Conservation (phyloP, 1,284 basidiomycete genomes). For the Sutorius eximius region DNA sequence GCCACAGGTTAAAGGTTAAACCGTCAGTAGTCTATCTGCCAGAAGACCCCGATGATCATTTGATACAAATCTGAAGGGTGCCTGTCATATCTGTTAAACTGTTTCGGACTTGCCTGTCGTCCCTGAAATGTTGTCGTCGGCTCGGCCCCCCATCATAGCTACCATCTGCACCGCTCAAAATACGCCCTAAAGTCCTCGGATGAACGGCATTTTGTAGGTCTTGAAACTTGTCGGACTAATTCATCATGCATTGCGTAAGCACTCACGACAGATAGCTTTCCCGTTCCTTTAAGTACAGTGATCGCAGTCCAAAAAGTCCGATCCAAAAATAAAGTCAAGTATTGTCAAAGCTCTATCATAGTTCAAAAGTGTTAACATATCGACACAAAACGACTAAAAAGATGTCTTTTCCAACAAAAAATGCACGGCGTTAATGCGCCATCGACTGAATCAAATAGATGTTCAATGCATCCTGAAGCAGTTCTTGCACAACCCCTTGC, state of each 20-base stretch:
- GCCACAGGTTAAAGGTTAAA: too few relatives aligned
- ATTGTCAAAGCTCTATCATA: background rate
- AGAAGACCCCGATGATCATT: too few relatives aligned
- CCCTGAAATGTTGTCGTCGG: too few relatives aligned
- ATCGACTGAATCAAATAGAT: background rate
- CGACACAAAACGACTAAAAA: slow-evolving; percentile 11
- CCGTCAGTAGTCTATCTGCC: too few relatives aligned
- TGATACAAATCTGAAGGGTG: too few relatives aligned
- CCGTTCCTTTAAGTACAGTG: background rate
- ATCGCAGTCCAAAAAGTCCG: background rate
- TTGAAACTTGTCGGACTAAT: too few relatives aligned
- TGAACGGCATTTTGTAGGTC: too few relatives aligned
- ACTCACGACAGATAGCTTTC: too few relatives aligned
- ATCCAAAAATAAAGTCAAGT: background rate
- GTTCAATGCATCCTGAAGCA: slow-evolving; percentile 29
- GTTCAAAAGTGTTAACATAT: background rate
- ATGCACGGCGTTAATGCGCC: background rate
- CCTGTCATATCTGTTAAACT: too few relatives aligned
- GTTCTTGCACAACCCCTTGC: slow-evolving; percentile 25
- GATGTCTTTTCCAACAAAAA: background rate
- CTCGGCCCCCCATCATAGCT: too few relatives aligned
- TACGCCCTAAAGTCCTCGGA: background rate
- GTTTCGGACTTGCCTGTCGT: background rate
- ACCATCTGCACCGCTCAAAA: too few relatives aligned
- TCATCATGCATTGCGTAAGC: too few relatives aligned